Evolutionary conservation across 257 asterid species (phyloP).

Genomic region (Penstemon davidsonii): DNA sequence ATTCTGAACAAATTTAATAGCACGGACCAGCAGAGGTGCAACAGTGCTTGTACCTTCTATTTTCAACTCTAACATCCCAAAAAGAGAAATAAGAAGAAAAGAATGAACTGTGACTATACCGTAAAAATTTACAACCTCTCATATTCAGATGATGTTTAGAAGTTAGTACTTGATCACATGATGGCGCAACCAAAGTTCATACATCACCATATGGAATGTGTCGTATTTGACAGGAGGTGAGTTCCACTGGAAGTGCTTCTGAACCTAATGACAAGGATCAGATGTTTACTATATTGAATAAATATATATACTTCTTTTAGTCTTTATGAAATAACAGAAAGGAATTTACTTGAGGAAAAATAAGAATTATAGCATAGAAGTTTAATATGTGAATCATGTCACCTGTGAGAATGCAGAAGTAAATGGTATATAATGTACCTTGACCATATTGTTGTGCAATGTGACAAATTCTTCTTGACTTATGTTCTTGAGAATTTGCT

Average conservation of each 20-base stretch:
- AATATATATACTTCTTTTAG: background rate
- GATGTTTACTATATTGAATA: background rate
- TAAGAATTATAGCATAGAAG: background rate
- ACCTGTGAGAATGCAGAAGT: background rate
- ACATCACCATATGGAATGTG: constrained; percentile 95
- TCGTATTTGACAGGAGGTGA: constrained; percentile 71
- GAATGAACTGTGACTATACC: too few species aligned
- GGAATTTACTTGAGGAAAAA: background rate
- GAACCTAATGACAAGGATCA: constrained; percentile 51
- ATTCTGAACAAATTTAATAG: too few species aligned
- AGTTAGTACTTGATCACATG: constrained; percentile 78
- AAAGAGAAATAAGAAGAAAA: too few species aligned
- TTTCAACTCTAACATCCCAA: too few species aligned
- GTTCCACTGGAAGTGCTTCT: constrained; percentile 96
- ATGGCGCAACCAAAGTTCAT: constrained; percentile 95
- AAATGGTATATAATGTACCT: constrained; percentile 48
- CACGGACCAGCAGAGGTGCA: too few species aligned
- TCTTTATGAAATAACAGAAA: background rate
- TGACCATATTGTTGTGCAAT: constrained; percentile 83
- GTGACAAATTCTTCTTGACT: constrained; percentile 70
- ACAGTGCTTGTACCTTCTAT: too few species aligned
- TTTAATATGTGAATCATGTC: background rate
- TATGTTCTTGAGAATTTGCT: constrained; percentile 77
- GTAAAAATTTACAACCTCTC: too few species aligned
- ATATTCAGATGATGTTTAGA: constrained; percentile 13